Percentiles rank a stretch among this genome's conserved stretches.
These are phyloP conservation scores for Backusella morwellensis DNA, from an alignment of 192 early-diverging fungal genomes.

Conservation along the genomic window DNA sequence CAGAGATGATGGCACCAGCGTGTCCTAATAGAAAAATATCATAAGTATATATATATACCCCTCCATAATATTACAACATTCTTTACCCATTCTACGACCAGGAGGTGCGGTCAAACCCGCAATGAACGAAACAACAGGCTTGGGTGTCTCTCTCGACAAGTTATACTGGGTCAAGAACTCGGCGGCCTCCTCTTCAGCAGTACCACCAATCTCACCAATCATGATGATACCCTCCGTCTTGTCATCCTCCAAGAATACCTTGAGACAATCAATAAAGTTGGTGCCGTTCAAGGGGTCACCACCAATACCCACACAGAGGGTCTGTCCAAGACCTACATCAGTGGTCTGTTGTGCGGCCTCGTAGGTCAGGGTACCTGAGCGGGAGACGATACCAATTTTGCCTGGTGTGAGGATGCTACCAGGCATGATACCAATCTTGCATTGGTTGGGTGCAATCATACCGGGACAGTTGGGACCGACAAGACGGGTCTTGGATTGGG, in stretches of 20 bases:
- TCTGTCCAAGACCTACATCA: slow-evolving; percentile 90
- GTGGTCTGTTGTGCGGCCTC: slow-evolving; percentile 99
- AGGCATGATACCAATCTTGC: slow-evolving; percentile 99
- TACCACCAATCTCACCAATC: slow-evolving; percentile 99
- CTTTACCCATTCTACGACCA: slow-evolving; percentile 93
- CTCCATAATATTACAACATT: background rate
- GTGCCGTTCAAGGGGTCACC: slow-evolving; percentile 99
- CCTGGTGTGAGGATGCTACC: slow-evolving; percentile 97
- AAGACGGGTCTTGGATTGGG: slow-evolving; percentile 91
- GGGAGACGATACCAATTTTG: slow-evolving; percentile 96
- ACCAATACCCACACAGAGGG: slow-evolving; percentile 95
- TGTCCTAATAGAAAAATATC: slow-evolving; percentile 45
- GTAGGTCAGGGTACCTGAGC: slow-evolving; percentile 98
- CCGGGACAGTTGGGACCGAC: slow-evolving; percentile 99
- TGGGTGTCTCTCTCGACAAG: slow-evolving; percentile 78
- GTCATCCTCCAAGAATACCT: slow-evolving; percentile 90
- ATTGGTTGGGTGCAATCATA: slow-evolving; percentile 94
- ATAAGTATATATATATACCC: background rate
- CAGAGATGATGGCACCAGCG: slow-evolving; percentile 98
- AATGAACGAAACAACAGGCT: slow-evolving; percentile 99
- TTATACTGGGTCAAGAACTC: slow-evolving; percentile 96
- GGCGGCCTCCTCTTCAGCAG: slow-evolving; percentile 98
- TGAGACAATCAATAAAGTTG: slow-evolving; percentile 97
- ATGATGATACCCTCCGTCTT: slow-evolving; percentile 97
- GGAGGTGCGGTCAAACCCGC: slow-evolving; percentile 98